Evolutionary conservation across 2,329 filamentous ascomycete genomes (phyloP), one percentile per base, ranked within the genome.

Genomic region (Fusarium setosum): DNA sequence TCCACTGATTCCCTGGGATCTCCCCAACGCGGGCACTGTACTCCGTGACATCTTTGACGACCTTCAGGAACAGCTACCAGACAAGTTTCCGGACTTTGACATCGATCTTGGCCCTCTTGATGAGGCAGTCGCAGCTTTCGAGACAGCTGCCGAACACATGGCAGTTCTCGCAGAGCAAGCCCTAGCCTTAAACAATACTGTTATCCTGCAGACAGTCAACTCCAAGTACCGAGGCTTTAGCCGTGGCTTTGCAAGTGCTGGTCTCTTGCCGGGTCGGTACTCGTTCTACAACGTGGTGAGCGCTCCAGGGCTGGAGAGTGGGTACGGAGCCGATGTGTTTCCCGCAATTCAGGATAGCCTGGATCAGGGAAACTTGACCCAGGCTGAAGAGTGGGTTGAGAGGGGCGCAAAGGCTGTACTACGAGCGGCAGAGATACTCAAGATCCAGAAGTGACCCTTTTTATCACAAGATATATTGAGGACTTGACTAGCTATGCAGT

Each of bases 331-430:
- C 0, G 66, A 69, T 56, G 66, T 69, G 2, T 69, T 69, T n/a
- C 66, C 66, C 0, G 66, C 66, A 2, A 45, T 68, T 4, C 65
- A 68, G 32, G 66, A 69, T 38, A 69, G 66, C 15, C 23, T 69
- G 49, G 63, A 68, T 15, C 44, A 57, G 21, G 62, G 65, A 0
- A 68, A 69, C 12, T 21, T 57, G 18, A 59, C 51, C 1, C 66
- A 66, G 31, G 66, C 66, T 21, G 56, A 66, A 12, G 62, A 68
- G 29, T 69, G 66, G 66, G 66, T 69, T 48, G 51, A 61, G 23
- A 64, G 47, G 31, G 68, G 65, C 29, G 66, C 66, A 1, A 45
- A 44, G 20, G 66, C 66, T 35, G 60, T 69, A 3, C 37, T 68
- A 31, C 42, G 59, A 2, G 66, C 66, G 13, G 59, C 62, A 8